Base-by-base conservation (phyloP, 371 early-diverging fungal genomes). In the Syncephalastrum racemosum region DNA sequence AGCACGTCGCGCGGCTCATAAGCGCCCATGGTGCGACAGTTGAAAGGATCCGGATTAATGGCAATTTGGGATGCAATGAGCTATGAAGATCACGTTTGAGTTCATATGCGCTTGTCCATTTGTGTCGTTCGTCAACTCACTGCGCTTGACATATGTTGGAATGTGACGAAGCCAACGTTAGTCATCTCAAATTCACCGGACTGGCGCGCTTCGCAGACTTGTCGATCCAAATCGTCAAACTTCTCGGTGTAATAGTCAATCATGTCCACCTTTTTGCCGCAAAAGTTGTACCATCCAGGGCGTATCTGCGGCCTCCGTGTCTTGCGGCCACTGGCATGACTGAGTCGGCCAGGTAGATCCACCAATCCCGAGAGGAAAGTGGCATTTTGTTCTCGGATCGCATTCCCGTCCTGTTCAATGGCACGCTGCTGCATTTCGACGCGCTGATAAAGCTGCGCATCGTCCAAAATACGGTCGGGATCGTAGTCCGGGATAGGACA, bases 1-100 rank as follows among this genome's bases (percentile, higher is more conserved):
- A 77, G 68, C 40, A 90, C 69, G 70, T 90, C 89, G 42, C 89
- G 83, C 4, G 91, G 91, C 61, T 89, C 91, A 19, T 84, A 88
- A 0, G 91, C 89, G 66, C 78, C 71, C 25, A 56, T 64, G 1
- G 85, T 84, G 63, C 86, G 80, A 58, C 85, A 88, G 7, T 81
- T 70, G 53, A 88, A 91, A 23, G 94, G 86, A 58, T 82, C 66
- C 48, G 84, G 69, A 70, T 77, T 60, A 56, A 82, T 63, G 43
- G 84, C 62, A 53, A 77, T 70, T 69, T 86, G 87, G 15, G 86
- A 74, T 1, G 75, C 82, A 54, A 86, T 69, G 20, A 83, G 71
- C 82, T 81, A 62, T 20, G 15, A 5, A 36, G 13, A 7, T 16
- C 14, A 15, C 3, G 44, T 43, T 15, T 36, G 23, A 36, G 31